Base-by-base conservation (phyloP, 2,329 filamentous ascomycete genomes). In the Elsinoe arachidis region DNA sequence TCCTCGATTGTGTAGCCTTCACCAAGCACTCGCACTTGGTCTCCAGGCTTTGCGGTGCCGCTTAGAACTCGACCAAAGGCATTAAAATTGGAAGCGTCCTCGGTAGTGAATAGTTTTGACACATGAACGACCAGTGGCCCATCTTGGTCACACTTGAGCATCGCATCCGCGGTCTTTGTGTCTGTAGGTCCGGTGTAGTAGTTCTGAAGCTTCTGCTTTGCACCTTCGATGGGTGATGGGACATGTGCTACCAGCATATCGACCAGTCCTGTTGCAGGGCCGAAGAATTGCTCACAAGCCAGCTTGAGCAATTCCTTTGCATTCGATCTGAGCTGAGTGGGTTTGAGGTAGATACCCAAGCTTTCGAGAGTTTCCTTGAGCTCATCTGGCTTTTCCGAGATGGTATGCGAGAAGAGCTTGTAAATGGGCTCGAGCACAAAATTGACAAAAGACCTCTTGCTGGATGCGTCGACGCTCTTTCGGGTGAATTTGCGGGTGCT, bases 371-470 rank as follows among this genome's bases (percentile, higher is more conserved):
- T 93, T 47, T 80, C 80, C 67, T 87, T 90, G 59, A 99, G 76
- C 64, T 95, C 88, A 56, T 89, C 85, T 0, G 92, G 88, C 66
- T 85, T 92, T 69, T 95, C 87, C 68, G 90, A 95, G 67, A 99
- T 89, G 3, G 91, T 95, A 70, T 96, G 90, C 14, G 90, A 92
- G 70, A 92, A 97, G 41, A 99, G 80, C 73, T 99, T 99, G 80
- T 99, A 99, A 64, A 99, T 90, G 15, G 93, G 93, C 69, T 99
- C 93, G 49, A 99, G 78, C 26, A 99, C 81, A 70, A 97, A 99
- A 72, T 95, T 86, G 58, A 97, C 87, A 69, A 99, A 99, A 0
- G 90, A 88, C 58, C 93, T 80, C 70, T 87, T 88, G 4, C 91
- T 84, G 11, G 81, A 78, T 62, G 92, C 85, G 66, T 97, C 92